Conservation (phyloP, 306 rosid genomes). For the Vachellia pachyceras region DNA sequence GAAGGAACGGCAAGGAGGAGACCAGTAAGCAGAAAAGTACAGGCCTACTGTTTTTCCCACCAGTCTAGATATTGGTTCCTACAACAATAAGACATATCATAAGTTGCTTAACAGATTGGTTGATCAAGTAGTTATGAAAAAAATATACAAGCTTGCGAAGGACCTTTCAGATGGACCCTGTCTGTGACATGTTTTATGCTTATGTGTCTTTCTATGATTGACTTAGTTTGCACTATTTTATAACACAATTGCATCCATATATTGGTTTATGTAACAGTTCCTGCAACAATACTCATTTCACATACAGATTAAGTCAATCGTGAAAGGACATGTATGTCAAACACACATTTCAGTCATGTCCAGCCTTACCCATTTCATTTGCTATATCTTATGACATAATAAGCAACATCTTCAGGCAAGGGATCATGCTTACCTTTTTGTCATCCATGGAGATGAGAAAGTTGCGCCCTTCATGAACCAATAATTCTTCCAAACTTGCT, state of each 20-base stretch:
- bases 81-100: conserved; percentile 42
- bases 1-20: conserved; percentile 85
- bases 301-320: neutral
- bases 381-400: neutral
- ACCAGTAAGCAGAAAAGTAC: conserved; percentile 83
- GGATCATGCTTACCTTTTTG: conserved; percentile 55
- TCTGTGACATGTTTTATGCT: neutral
- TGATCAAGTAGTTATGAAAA: neutral
- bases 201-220: neutral
- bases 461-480: conserved; percentile 62
- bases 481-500: conserved; percentile 66
- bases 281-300: conserved; percentile 42
- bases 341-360: neutral
- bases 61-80: conserved; percentile 64
- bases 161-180: neutral
- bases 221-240: neutral
- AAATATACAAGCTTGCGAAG: neutral
- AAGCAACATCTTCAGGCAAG: neutral
- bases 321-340: neutral
- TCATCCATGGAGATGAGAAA: conserved; percentile 64
- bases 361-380: neutral
- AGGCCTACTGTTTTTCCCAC: conserved; percentile 82
- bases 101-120: neutral
- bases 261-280: conserved; percentile 51
- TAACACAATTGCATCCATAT: neutral